These are phyloP conservation scores for Phylloporus arenicola DNA, from an alignment of 768 basidiomycete species.

Conservation along the genomic window DNA sequence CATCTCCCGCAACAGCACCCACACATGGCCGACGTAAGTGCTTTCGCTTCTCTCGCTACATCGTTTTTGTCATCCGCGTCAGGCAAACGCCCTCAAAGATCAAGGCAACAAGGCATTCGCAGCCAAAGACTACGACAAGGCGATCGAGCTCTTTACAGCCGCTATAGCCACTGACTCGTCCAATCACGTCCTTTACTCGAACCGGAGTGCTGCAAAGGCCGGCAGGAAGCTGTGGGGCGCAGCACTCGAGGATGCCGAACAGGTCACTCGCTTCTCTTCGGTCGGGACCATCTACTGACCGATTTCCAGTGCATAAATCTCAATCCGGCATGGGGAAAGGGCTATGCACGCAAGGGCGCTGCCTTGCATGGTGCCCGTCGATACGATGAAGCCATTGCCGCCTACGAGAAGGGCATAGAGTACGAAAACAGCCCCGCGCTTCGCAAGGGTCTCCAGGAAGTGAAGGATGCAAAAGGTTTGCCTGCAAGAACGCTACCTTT, in stretches of 20 bases:
- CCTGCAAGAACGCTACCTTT: neutral
- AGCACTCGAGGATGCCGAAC: constrained; percentile 84
- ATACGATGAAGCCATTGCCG: constrained; percentile 79
- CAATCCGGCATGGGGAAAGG: constrained; percentile 83
- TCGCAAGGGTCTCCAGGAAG: constrained; percentile 84
- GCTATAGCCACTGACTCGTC: constrained; percentile 77
- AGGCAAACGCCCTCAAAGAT: constrained; percentile 72
- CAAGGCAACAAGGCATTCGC: constrained; percentile 94
- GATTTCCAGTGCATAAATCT: constrained; percentile 63
- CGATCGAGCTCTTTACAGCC: constrained; percentile 75
- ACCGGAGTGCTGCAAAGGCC: constrained; percentile 86
- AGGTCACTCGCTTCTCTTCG: constrained; percentile 45
- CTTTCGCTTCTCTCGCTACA: neutral
- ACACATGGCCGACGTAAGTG: constrained; percentile 35
- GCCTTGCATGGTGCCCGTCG: constrained; percentile 78
- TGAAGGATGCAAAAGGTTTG: constrained; percentile 76
- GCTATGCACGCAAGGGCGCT: constrained; percentile 88
- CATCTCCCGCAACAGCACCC: neutral
- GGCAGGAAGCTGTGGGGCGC: constrained; percentile 73
- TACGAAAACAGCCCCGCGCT: constrained; percentile 78
- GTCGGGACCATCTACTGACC: constrained; percentile 3
- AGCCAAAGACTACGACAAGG: constrained; percentile 86
- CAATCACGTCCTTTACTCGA: constrained; percentile 90
- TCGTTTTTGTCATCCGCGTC: constrained; percentile 16
- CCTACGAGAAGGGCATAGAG: constrained; percentile 78